Evolutionary conservation across 116 monocot species (phyloP).

Genomic region (Trichopus zeylanicus): DNA sequence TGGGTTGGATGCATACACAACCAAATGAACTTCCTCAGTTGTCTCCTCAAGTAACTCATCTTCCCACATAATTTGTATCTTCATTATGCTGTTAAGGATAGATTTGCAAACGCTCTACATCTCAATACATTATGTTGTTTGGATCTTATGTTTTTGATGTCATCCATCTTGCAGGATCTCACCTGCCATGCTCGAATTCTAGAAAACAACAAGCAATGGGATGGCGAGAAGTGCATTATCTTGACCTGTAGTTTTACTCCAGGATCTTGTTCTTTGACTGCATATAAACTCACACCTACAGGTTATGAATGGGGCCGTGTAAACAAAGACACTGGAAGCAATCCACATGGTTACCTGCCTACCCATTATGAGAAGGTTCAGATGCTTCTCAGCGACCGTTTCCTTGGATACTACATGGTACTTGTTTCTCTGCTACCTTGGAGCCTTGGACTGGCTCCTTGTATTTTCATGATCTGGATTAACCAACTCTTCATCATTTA

Average conservation of each 20-base stretch:
- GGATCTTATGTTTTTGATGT: neutral
- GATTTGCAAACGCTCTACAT: too few species aligned
- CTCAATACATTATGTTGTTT: too few species aligned
- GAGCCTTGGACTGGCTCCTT: neutral
- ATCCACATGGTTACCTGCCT: constrained; percentile 80
- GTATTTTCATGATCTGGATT: neutral
- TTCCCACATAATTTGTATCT: neutral
- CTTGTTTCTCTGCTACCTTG: neutral
- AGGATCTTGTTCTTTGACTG: constrained; percentile 84
- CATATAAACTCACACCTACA: constrained; percentile 72
- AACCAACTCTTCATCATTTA: neutral
- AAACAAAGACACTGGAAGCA: constrained; percentile 87
- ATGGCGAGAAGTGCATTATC: constrained; percentile 81
- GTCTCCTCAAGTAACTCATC: constrained; percentile 53
- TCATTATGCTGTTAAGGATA: too few species aligned
- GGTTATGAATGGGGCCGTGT: constrained; percentile 84
- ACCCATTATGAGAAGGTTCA: constrained; percentile 88
- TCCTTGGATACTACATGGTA: constrained; percentile 77
- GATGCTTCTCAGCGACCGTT: constrained; percentile 92
- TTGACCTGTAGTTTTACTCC: constrained; percentile 83
- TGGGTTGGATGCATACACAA: constrained; percentile 90
- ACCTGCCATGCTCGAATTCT: constrained; percentile 66
- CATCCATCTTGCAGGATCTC: constrained; percentile 43
- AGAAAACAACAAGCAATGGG: constrained; percentile 87
- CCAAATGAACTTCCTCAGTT: constrained; percentile 79